Evolutionary conservation across 257 asterid genomes (phyloP), one percentile per base, ranked within the genome.

Genomic region (Plantago major): DNA sequence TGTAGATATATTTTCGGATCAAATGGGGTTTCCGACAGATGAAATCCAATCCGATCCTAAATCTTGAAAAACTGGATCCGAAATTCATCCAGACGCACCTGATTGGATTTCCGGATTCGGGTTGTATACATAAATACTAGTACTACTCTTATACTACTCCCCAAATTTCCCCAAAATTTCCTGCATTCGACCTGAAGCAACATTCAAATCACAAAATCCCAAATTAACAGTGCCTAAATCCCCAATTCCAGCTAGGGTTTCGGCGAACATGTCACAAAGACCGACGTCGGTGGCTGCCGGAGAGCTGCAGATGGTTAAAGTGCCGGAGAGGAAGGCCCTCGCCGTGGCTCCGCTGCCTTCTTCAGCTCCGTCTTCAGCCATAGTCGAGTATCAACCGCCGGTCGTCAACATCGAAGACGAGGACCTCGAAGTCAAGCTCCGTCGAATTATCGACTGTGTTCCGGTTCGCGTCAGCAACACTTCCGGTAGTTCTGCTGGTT

Each of bases 401-500:
- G 71, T 74, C 4, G 71, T 76, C 44, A 78, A 84, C 46, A 85
- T 87, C 19, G 98, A 91, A 77, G 98, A 88, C 5, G 98, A 91
- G 74, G 98, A 91, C 68, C 91, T 91, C 28, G 98, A 91, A 67
- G 42, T 91, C 19, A 91, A 91, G 83, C 96, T 91, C 67, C 95
- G 99, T 5, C 89, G 99, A n/a, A 93, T 93, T 37, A 65, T 86
- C 46, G 99, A 93, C 14, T 87, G 96, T 53, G 96, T 93, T 7
- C 99, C 99, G 0, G 97, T 89, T 54, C 91, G 99, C 45, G 95
- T 91, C 69, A 91, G 81, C 78, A 91, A 91, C 66, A 84, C 98
- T 22, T 89, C 99, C 19, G 99, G 99, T 33, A 93, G 97, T 58
- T 93, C 99, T 6, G 99, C 99, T 11, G 99, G 99, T 73, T 89